Conservation (phyloP, 2,329 filamentous ascomycete genomes). For the Lasiodiplodia hormozganensis region DNA sequence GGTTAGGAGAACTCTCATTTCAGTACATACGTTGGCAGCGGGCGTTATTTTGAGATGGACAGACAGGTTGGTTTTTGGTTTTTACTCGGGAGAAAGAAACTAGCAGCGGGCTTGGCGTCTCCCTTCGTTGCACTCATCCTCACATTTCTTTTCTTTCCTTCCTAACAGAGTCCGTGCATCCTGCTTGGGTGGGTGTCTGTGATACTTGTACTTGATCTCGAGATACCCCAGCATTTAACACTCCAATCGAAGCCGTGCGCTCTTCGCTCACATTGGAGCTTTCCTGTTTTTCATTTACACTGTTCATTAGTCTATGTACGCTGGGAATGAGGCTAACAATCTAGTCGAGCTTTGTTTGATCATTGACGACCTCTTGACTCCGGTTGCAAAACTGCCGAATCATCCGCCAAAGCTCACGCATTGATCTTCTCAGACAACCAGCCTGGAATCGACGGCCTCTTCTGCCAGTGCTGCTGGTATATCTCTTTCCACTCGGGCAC, state of each 20-base stretch:
- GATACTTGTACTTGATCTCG: conserved; percentile 30
- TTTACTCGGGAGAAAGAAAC: conserved; percentile 5
- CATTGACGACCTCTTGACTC: not conserved
- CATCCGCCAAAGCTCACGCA: not conserved
- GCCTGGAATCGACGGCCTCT: conserved; percentile 35
- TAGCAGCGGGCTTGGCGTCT: conserved; percentile 24
- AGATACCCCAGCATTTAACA: conserved; percentile 31
- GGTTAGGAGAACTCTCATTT: not conserved
- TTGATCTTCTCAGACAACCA: conserved; percentile 36
- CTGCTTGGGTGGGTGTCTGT: conserved; percentile 30
- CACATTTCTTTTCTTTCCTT: conserved; percentile 3
- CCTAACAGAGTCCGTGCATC: conserved; percentile 22
- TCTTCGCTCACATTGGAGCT: not conserved
- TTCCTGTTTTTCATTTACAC: not conserved
- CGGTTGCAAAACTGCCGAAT: not conserved
- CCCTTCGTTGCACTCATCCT: not conserved
- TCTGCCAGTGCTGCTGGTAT: conserved; percentile 43
- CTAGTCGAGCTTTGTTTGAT: conserved; percentile 2
- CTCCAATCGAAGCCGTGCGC: conserved; percentile 28
- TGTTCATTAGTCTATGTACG: conserved; percentile 4
- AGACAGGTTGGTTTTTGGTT: conserved; percentile 22
- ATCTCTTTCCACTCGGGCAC: conserved; percentile 24
- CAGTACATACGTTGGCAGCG: conserved; percentile 11
- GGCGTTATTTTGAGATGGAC: conserved; percentile 25
- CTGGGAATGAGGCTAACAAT: conserved; percentile 8